phyloP scores from a whole-genome alignment of 2,329 filamentous ascomycete species.

The Botrytis byssoidea region DNA sequence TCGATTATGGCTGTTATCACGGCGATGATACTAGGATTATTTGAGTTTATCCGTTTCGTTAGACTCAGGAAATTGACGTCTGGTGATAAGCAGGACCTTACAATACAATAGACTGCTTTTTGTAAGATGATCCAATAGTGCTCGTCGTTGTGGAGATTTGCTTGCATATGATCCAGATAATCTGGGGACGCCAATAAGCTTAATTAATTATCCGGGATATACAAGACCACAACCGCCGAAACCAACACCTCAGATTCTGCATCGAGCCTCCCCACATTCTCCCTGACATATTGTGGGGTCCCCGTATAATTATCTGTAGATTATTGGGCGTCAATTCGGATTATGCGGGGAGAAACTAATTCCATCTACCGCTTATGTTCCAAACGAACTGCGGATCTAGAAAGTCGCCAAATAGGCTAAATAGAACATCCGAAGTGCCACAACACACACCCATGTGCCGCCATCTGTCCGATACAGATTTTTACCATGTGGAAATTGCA shows the following conservation, averaged over 20 bases:
- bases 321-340: neutral
- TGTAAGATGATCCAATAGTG: neutral
- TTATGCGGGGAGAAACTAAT: conserved; percentile 28
- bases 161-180: neutral
- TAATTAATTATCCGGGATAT: conserved; percentile 1
- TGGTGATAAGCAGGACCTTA: conserved; percentile 6
- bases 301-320: neutral
- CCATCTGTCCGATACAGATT: conserved; percentile 1
- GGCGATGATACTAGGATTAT: neutral
- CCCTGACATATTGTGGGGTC: conserved; percentile 18
- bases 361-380: conserved; percentile 22
- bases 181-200: conserved; percentile 13
- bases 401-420: conserved; percentile 12
- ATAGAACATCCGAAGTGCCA: conserved; percentile 11
- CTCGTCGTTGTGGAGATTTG: neutral
- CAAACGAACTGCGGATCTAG: neutral
- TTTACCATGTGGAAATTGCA: neutral
- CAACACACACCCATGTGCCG: neutral
- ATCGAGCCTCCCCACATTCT: conserved; percentile 2
- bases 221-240: conserved; percentile 6
- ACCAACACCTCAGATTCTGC: conserved; percentile 1
- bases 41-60: neutral
- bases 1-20: neutral
- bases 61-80: neutral
- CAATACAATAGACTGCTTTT: neutral